Evolutionary conservation across 257 asterid species (phyloP).

Genomic region (Solanum pinnatisectum): DNA sequence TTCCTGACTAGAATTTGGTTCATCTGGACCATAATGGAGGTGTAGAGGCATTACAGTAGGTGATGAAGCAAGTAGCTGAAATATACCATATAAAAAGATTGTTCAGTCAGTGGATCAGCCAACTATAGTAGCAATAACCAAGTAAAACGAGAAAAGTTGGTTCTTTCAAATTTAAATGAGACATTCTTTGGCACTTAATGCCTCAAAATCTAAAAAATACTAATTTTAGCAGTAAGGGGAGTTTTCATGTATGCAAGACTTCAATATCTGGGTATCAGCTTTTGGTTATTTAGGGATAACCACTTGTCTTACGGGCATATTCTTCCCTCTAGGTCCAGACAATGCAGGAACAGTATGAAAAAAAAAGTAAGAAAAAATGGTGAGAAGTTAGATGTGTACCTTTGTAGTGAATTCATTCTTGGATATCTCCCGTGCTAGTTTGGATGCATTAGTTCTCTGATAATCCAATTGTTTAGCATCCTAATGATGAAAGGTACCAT

Average conservation of each 20-base stretch:
- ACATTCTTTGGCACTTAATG: background rate
- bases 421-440: constrained; percentile 1
- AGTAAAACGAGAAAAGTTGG: background rate
- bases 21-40: constrained; percentile 34
- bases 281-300: background rate
- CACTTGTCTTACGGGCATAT: background rate
- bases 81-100: background rate
- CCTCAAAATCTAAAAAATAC: background rate
- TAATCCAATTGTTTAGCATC: constrained; percentile 15
- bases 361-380: background rate
- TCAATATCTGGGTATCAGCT: background rate
- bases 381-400: constrained; percentile 10
- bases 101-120: background rate
- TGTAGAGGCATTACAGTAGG: constrained; percentile 31
- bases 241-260: background rate
- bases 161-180: background rate
- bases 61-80: constrained; percentile 42
- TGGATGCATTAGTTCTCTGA: background rate
- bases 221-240: background rate
- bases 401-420: constrained; percentile 24
- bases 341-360: background rate
- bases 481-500: constrained; percentile 9
- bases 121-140: background rate
- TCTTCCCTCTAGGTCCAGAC: background rate
- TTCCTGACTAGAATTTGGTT: constrained; percentile 43